Base-by-base conservation (phyloP, 805 yeast species). In the Candida ponderosae region DNA sequence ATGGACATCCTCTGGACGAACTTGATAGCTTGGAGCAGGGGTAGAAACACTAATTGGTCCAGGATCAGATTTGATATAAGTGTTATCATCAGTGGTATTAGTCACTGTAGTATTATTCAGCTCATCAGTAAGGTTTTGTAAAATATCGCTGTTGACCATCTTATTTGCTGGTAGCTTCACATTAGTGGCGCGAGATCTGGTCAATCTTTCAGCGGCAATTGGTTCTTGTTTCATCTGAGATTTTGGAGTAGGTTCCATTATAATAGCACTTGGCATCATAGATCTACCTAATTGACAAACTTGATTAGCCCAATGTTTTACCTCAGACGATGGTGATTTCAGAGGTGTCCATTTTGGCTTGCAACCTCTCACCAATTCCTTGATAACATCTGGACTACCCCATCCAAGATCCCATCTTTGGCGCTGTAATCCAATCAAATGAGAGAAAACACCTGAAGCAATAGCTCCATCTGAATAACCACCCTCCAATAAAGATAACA, bases 401-500 rank as follows among this genome's bases (percentile, higher is more conserved):
- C 89, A 81, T 27, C 74, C 72, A 14, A 62, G 60, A 31, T 76
- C 69, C 86, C 86, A 81, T 16, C 54, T 55, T 36, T 65, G 62
- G 21, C 65, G 63, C 35, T 79, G 81, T 36, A 85, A 54, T 0
- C 94, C 95, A 29, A 81, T 73, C 38, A 85, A 59, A 54, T 85
- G 94, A 5, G 93, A 74, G 52, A 83, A 81, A 0, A 81, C 77
- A 11, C 95, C 95, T 1, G 93, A 81, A 1, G 79, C 59, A 15
- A 85, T 65, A 0, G 95, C 95, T 4, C 82, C 81, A 49, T 84
- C 88, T 1, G 93, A 80, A 53, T 85, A 85, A 1, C 95, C 95
- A 19, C 95, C 95, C 60, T 85, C 95, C 44, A 85, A 59, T 18
- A 85, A 57, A 1, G 94, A 82, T 0, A 85, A 45, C 0, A 84